Base-by-base conservation (phyloP, 192 early-diverging fungal genomes). In the Phlyctochytrium arcticum region DNA sequence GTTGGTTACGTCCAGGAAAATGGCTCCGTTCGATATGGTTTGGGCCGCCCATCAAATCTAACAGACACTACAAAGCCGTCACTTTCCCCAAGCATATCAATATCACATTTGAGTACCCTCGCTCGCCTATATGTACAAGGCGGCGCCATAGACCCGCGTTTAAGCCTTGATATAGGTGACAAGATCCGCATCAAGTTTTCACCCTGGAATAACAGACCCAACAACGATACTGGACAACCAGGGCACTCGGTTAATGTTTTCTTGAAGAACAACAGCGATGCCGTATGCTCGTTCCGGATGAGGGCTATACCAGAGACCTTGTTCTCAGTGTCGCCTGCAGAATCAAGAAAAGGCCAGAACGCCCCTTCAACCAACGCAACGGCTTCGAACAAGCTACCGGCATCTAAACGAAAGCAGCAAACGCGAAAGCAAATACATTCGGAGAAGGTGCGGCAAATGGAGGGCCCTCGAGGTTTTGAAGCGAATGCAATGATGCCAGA, bases 1-100 rank as follows among this genome's bases (percentile, higher is more conserved):
- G 69, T 81, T 58, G 72, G 72, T 5, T 81, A 81, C 54, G 57
- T 75, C 27, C 70, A 77, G 57, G 27, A 53, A 27, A 72, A 69
- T 47, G 73, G 75, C 8, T 35, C n/a, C 9, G 34, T 73, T 7
- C 48, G 54, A 42, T 74, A 65, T 37, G 68, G 66, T 3, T 74
- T 69, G 17, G 53, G 35, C 2, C 29, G 49, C 2, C 24, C 37
- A 1, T 12, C 42, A 8, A 23, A 44, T 9, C 17, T n/a, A 15
- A 10, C 39, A 44, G 21, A 24, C 54, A 56, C 19, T 17, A 9
- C 23, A 57, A 29, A 61, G 54, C 48, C 36, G 5, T 35, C 68
- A 9, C 48, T 62, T 15, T 35, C 57, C 6, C 39, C 50, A 26
- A 60, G 32, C 6, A 64, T 72, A 24, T 34, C 57, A 12, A n/a